phyloP scores from a whole-genome alignment of 495 filamentous ascomycete genomes.

The Tuber melanosporum region DNA sequence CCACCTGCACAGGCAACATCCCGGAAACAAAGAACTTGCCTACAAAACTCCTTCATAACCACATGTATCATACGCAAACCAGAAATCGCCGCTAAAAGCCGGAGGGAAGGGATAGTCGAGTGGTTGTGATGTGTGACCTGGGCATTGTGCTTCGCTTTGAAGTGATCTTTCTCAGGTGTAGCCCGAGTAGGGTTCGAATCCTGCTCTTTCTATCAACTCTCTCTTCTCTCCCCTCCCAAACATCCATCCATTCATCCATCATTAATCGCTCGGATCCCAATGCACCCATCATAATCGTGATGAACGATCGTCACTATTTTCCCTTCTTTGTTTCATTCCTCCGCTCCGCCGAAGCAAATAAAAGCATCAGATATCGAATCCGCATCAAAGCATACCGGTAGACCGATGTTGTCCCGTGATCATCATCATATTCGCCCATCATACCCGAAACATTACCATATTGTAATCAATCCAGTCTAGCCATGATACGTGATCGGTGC shows the following conservation, averaged over 20 bases:
- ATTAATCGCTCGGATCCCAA: neutral
- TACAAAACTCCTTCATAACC: neutral
- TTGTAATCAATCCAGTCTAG: neutral
- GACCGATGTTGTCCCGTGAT: neutral
- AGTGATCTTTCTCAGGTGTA: conserved; percentile 35
- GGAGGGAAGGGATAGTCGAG: conserved; percentile 37
- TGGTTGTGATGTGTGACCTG: conserved; percentile 34
- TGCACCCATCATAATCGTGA: too few relatives aligned
- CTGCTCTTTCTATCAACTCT: conserved; percentile 30
- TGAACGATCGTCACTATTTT: neutral
- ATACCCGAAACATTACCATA: neutral
- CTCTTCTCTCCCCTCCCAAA: neutral
- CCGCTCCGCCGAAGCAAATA: neutral
- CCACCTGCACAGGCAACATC: neutral
- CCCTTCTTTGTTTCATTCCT: neutral
- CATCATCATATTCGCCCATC: neutral
- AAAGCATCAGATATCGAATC: neutral
- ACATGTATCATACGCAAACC: neutral
- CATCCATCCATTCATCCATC: neutral
- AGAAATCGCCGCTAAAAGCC: conserved; percentile 27
- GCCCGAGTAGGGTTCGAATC: conserved; percentile 37
- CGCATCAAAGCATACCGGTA: neutral
- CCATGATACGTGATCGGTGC: neutral
- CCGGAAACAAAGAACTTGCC: neutral
- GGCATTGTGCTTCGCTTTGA: conserved; percentile 28